A percentile compares a stretch with the other conserved stretches of the same genome.
phyloP scores from a whole-genome alignment of 1,284 basidiomycete species.

The Ganoderma leucocontextum region DNA sequence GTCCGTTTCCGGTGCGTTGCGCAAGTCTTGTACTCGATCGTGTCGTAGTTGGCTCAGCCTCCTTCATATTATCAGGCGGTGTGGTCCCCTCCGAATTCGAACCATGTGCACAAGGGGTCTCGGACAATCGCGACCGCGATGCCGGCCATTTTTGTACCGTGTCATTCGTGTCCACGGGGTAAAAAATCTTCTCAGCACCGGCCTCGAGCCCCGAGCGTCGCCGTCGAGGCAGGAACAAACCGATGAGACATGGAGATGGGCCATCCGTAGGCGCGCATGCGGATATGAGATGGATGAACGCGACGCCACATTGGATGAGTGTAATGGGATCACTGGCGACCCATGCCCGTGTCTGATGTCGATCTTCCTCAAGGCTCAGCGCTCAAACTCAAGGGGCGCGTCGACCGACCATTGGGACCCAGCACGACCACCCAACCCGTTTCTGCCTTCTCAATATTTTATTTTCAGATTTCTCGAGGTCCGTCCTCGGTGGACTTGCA shows the following conservation, averaged over 20 bases:
- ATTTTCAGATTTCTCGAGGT: neutral
- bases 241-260: conserved; percentile 1
- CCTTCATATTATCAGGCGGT: neutral
- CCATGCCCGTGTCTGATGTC: neutral
- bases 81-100: neutral
- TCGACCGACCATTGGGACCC: neutral
- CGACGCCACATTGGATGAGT: conserved; percentile 2
- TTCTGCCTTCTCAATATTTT: neutral
- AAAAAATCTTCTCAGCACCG: neutral
- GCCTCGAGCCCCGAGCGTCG: neutral
- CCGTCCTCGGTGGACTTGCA: neutral
- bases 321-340: neutral
- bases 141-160: neutral
- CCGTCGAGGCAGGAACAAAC: neutral
- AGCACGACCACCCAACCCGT: neutral
- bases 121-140: neutral
- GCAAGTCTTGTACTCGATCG: neutral
- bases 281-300: conserved; percentile 3
- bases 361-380: neutral
- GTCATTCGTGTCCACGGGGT: conserved; percentile 1
- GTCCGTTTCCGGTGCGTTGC: neutral
- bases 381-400: neutral
- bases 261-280: neutral
- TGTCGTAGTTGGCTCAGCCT: neutral
- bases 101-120: neutral